Base-by-base conservation (phyloP, 1,284 basidiomycete species). In the Clitocybe nebularis region DNA sequence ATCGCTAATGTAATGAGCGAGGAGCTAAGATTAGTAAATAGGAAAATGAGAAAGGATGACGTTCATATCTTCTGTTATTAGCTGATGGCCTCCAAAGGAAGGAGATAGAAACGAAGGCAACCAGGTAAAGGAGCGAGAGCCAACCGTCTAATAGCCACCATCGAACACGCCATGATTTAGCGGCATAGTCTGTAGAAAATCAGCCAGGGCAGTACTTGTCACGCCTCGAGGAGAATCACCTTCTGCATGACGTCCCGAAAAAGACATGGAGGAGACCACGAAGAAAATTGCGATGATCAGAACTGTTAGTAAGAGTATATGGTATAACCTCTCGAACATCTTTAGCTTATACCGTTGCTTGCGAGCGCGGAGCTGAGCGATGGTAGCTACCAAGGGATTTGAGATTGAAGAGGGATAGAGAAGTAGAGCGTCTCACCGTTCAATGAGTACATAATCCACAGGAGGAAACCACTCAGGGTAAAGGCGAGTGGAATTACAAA, bases 111-210 rank as follows among this genome's bases (percentile, higher is more conserved):
- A 73, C 67, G 62, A 99, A 98, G 34, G 87, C 83, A 23, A 74
- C 65, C 37, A 93, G 77, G 61, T 93, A 96, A 24, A 96, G 79
- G 21, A 93, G 70, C 1, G 88, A 81, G 21, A 98, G 75, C 75
- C 92, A 97, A n/a, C 93, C 96, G 56, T 99, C 96, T 32, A 99
- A 75, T 10, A 99, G 69, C 79, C 93, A 92, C 96, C 96, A 99
- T 39, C 94, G 81, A 41, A 82, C 79, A 50, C 78, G 79, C 95
- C 95, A 99, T n/a, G 91, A 89, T 49, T 86, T 84, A 1, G 94
- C 89, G 5, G 90, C 87, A 58, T 95, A 98, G 59, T 95, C 91
- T 92, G 46, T 8, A 32, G 21, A 30, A 30, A 41, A 32, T 42
- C 1, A 23, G 22, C 24, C 35, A 19, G 21, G 19, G 16, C 39